Base-by-base conservation (phyloP, 345 rosid species). In the Geranium rotundifolium region DNA sequence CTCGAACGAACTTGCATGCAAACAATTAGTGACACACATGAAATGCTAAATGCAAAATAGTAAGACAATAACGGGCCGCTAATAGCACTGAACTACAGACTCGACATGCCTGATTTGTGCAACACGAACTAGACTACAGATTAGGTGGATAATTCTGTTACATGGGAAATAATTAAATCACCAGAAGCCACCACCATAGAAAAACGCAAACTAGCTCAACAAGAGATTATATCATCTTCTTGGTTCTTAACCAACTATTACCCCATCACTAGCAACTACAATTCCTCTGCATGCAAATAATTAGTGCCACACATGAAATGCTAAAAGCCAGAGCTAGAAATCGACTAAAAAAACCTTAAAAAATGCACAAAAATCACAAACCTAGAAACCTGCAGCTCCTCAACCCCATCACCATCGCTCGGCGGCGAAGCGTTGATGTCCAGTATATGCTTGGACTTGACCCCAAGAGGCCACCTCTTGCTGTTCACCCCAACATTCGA, bases 351-450 rank as follows among this genome's bases (percentile, higher is more conserved):
- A 5, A 54, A 17, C 17, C 15, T 29, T 15, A 55, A 62, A 13
- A 46, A 60, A 30, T 27, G 46, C 18, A 5, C 9, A 19, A 14
- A 23, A 64, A 57, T 57, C 18, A 18, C 75, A 34, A 72, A 90
- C 97, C 97, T 82, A 73, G 66, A 77, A 41, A 71, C 80, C 55
- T 61, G 71, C 63, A 73, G 52, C 55, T 76, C 83, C 27, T 81
- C 84, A 17, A 57, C 46, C 13, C 62, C 62, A 4, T 57, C 72
- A 4, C 78, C 82, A 15, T 92, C 98, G 29, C 95, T 89, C 17
- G 99, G 97, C 1, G 99, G 97, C 31, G 95, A 90, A 29, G 97
- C 80, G 68, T 93, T 93, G 69, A 93, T 90, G 69, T 93, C 99
- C 64, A 93, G 64, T 70, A 88, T 78, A 75, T 77, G 77, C 69